These are phyloP conservation scores for Xylaria bambusicola DNA, from an alignment of 495 filamentous ascomycete genomes.

Conservation along the genomic window DNA sequence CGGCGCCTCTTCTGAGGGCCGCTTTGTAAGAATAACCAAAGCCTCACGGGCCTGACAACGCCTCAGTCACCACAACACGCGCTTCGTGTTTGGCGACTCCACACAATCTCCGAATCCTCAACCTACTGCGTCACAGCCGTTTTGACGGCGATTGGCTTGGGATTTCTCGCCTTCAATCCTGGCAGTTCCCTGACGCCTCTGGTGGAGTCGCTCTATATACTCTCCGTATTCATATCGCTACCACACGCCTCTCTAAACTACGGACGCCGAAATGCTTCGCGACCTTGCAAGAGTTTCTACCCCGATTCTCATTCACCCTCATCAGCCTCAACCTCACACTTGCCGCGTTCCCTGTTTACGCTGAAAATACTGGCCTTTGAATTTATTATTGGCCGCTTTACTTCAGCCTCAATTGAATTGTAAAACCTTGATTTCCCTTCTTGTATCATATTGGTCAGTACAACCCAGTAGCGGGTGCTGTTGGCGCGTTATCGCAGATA, in stretches of 20 bases:
- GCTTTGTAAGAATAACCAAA: not conserved
- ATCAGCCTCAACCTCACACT: slow-evolving; percentile 20
- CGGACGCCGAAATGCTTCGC: slow-evolving; percentile 41
- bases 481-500: slow-evolving; percentile 5
- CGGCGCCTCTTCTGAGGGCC: not conserved
- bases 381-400: slow-evolving; percentile 14
- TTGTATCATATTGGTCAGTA: slow-evolving; percentile 58
- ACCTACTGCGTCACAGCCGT: slow-evolving; percentile 22
- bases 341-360: slow-evolving; percentile 20
- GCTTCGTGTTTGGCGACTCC: slow-evolving; percentile 17
- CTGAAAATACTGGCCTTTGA: slow-evolving; percentile 17
- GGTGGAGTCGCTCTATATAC: slow-evolving; percentile 29
- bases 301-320: slow-evolving; percentile 18
- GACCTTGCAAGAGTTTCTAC: slow-evolving; percentile 27
- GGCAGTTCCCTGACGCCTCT: slow-evolving; percentile 13
- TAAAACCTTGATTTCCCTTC: slow-evolving; percentile 28
- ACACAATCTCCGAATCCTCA: slow-evolving; percentile 19
- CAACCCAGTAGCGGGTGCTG: slow-evolving; percentile 35
- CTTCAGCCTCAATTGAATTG: slow-evolving; percentile 16
- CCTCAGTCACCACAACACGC: slow-evolving; percentile 3
- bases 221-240: slow-evolving; percentile 16
- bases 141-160: slow-evolving; percentile 29
- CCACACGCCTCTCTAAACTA: slow-evolving; percentile 18
- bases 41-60: slow-evolving; percentile 8
- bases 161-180: slow-evolving; percentile 14